These are phyloP conservation scores for Sindora glabra DNA, from an alignment of 306 rosid species.

Conservation along the genomic window DNA sequence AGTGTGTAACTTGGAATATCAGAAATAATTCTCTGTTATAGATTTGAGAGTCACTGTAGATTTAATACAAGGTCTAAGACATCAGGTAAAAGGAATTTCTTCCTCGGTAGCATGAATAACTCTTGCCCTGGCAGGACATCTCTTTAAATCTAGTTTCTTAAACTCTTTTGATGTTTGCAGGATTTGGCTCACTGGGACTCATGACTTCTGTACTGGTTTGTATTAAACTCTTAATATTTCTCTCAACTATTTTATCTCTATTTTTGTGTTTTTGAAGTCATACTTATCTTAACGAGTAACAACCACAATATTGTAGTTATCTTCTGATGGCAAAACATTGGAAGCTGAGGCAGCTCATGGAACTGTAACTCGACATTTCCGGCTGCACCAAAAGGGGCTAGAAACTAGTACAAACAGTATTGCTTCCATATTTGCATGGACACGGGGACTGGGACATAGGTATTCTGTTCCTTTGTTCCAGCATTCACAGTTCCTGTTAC, in stretches of 20 bases:
- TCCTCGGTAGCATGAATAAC: not conserved
- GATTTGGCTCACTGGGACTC: conserved; percentile 96
- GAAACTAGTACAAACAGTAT: conserved; percentile 98
- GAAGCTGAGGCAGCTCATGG: conserved; percentile 99
- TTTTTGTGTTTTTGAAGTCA: conserved; percentile 1
- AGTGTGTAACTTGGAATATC: not conserved
- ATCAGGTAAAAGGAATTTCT: not conserved
- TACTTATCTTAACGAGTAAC: not conserved
- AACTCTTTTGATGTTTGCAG: conserved; percentile 40
- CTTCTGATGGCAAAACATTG: conserved; percentile 93
- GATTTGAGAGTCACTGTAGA: not conserved
- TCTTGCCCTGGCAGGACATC: conserved; percentile 3
- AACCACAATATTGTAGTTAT: conserved; percentile 51
- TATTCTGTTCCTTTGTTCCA: conserved; percentile 18
- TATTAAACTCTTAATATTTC: not conserved
- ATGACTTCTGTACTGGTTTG: conserved; percentile 93
- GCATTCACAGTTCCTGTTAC: conserved; percentile 1
- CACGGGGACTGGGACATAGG: conserved; percentile 95
- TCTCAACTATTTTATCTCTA: not conserved
- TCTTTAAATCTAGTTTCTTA: conserved; percentile 9
- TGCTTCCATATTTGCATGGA: conserved; percentile 98
- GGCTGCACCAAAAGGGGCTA: conserved; percentile 84
- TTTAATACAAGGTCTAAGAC: not conserved
- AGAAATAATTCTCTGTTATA: not conserved
- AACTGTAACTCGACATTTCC: conserved; percentile 92